Evolutionary conservation across 805 yeast genomes (phyloP), one percentile per base, ranked within the genome.

Genomic region (Huiozyma naganishii): DNA sequence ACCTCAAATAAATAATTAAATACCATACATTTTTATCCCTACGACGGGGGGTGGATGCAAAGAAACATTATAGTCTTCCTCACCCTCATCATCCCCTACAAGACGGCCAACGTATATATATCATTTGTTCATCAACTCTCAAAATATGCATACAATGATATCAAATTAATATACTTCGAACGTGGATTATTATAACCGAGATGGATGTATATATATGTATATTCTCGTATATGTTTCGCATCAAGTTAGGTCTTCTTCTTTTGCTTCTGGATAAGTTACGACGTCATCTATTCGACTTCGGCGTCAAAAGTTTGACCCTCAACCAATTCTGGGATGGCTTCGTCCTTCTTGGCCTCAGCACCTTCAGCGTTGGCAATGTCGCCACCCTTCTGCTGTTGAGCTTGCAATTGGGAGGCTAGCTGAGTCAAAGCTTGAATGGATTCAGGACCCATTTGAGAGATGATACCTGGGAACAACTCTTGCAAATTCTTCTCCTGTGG

Each of bases 371-470:
- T 70, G 46, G 70, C 73, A 51, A 66, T 70, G 49, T 65, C 71
- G 51, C 67, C 72, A 39, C 72, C 76, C 42, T 71, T 71, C 57
- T 68, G 74, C 49, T 68, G 73, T 44, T 53, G 65, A 52, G 66
- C 70, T 73, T 86, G 89, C 68, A 85, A 70, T 68, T 84, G 89
- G 70, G 84, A 84, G 51, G 97, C 96, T 69, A 89, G 75, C 72
- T 81, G 76, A 67, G 87, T 83, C 69, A 89, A 77, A 70, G 85
- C 80, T 66, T 82, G 85, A 67, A 90, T 79, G 72, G 90, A 84
- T 70, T 89, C 97, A 58, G 95, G 85, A 64, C 96, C 95, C 71
- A 89, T 77, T 76, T 89, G 95, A 61, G 95, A 88, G 64, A 92
- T 80, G 71, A 90, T 86, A 69, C 79, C 83, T 64, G 98, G 98